Percentiles rank a stretch among this genome's conserved stretches.
Conservation (phyloP, 352 stramenopile species). For the Globisporangium nagaii region DNA sequence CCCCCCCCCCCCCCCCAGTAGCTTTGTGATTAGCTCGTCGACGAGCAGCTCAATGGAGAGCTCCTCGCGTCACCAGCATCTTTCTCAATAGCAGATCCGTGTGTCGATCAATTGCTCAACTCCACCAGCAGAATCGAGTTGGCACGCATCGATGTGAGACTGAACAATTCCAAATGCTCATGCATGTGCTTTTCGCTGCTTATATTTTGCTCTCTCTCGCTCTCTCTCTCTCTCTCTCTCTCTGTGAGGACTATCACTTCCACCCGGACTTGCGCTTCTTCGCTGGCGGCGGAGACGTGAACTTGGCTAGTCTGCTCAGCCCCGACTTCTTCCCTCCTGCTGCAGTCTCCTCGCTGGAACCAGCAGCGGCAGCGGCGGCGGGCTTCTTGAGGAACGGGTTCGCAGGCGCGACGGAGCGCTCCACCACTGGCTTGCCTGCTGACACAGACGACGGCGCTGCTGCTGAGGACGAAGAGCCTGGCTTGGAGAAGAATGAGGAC, state of each 20-base stretch:
- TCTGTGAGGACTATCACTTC: conserved; percentile 22
- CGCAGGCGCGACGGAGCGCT: conserved; percentile 45
- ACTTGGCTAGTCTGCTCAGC: conserved; percentile 59
- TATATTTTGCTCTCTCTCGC: neutral
- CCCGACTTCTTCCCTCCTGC: conserved; percentile 34
- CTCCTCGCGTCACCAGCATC: too few relatives aligned
- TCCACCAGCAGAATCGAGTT: too few relatives aligned
- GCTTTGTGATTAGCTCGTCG: too few relatives aligned
- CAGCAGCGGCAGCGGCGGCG: conserved; percentile 7
- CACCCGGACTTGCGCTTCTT: conserved; percentile 24
- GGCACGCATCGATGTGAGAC: too few relatives aligned
- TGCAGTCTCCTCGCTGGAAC: neutral
- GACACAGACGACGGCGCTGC: neutral
- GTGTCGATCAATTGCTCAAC: too few relatives aligned
- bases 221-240: neutral
- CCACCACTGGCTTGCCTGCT: conserved; percentile 4
- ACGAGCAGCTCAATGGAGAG: too few relatives aligned
- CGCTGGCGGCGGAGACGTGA: conserved; percentile 35
- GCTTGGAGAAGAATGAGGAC: conserved; percentile 9
- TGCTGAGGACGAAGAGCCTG: neutral
- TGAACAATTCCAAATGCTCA: too few relatives aligned
- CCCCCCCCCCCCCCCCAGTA: too few relatives aligned
- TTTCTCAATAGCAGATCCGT: too few relatives aligned
- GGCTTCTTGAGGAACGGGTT: conserved; percentile 78
- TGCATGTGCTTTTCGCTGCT: too few relatives aligned